Base-by-base conservation (phyloP, 805 yeast species). In the Ogataea angusta region DNA sequence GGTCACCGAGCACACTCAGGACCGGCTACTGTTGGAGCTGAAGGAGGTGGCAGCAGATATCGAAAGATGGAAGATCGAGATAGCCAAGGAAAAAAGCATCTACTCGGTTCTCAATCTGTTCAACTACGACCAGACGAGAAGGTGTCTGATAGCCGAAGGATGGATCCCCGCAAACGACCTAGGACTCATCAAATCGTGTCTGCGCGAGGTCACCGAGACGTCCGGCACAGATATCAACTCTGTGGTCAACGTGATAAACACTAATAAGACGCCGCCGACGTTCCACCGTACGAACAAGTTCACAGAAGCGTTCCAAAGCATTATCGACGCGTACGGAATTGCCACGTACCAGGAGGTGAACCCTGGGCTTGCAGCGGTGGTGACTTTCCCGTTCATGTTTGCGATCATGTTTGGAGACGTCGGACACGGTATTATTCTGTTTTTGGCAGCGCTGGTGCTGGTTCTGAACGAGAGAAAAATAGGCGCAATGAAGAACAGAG, bases 71-170 rank as follows among this genome's bases (percentile, higher is more conserved):
- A 74, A 76, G 64, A 72, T 75, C 6, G 68, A 73, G 16, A 66
- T 82, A 22, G 79, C 78, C 42, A 78, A 88, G 60, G 99, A 93
- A 63, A 86, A 86, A 59, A 82, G 88, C 10, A 81, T 90, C 12
- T 89, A 83, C 63, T 72, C 82, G 24, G 75, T 88, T 0, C 70
- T 93, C 69, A 88, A 88, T 64, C 70, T 76, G 54, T 80, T 88
- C 62, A 87, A 85, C 57, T 84, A 82, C 62, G 95, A 85, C 57
- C 86, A 78, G 49, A 69, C 82, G n/a, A 80, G 96, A 66, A 79
- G 85, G 61, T 85, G 95, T 26, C 70, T 93, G 46, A 77, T 91
- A 34, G 95, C 95, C 15, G 98, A 95, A 69, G 99, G 98, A 23
- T 93, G 99, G 99, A 70, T 87, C 15, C 98, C 99, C 28, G 73